Percentiles rank a stretch among this genome's conserved stretches.
Conservation (phyloP, 495 filamentous ascomycete species). For the Hypoxylon cercidicola region DNA sequence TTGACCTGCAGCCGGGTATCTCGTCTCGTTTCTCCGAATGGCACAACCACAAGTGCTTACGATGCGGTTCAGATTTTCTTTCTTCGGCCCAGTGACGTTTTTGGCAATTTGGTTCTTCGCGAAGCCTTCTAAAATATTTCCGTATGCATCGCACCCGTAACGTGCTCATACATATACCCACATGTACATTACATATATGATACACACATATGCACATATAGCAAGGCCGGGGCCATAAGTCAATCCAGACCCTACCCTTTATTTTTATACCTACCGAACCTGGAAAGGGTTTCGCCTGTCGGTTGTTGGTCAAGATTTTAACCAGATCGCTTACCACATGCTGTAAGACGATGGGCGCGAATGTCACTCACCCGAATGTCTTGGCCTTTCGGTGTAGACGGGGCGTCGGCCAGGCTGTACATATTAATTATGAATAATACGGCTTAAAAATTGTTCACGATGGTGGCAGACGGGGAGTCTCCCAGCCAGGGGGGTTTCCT, state of each 20-base stretch:
- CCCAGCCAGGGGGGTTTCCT: constrained; percentile 14
- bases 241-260: constrained; percentile 22
- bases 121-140: constrained; percentile 43
- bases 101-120: constrained; percentile 38
- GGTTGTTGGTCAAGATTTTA: constrained; percentile 30
- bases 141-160: constrained; percentile 9
- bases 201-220: constrained; percentile 4
- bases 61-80: constrained; percentile 45
- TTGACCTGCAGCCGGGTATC: constrained; percentile 46
- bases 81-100: constrained; percentile 31
- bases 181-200: constrained; percentile 5
- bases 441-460: constrained; percentile 27
- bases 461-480: constrained; percentile 13
- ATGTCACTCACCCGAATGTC: constrained; percentile 1
- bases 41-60: constrained; percentile 30
- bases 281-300: constrained; percentile 34
- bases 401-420: not conserved
- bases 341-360: constrained; percentile 7
- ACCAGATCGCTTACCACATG: constrained; percentile 34
- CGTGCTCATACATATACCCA: not conserved
- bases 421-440: constrained; percentile 18
- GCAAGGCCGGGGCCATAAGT: constrained; percentile 5
- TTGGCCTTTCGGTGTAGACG: constrained; percentile 2
- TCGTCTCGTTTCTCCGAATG: constrained; percentile 45
- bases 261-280: constrained; percentile 37